Evolutionary conservation across 78 protist genomes (phyloP).

Genomic region (Dictyostelium discoideum): DNA sequence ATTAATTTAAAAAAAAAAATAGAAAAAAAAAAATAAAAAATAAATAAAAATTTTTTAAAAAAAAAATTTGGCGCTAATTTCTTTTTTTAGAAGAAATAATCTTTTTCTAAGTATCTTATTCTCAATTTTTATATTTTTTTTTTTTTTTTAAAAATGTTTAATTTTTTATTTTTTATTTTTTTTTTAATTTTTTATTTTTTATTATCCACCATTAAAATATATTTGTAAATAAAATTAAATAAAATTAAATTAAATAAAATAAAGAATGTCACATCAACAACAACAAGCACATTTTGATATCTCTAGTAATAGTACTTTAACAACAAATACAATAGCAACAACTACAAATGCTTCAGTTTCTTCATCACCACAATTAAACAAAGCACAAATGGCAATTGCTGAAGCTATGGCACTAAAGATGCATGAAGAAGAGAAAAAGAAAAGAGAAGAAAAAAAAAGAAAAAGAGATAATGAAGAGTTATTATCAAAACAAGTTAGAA

Average conservation of each 20-base stretch:
- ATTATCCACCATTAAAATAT: no score
- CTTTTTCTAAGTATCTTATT: neutral
- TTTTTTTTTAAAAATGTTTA: no score
- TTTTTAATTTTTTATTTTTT: no score
- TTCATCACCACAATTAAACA: conserved; percentile 17
- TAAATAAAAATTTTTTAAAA: no score
- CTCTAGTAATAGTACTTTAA: neutral
- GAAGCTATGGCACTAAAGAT: conserved; percentile 53
- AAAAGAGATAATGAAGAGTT: conserved; percentile 57
- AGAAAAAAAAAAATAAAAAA: neutral
- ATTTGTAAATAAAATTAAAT: neutral
- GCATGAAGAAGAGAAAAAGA: conserved; percentile 68
- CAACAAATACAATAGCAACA: neutral
- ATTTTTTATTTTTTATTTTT: no score
- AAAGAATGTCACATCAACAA: neutral
- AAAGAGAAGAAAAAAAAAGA: conserved; percentile 68
- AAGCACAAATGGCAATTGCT: conserved; percentile 71
- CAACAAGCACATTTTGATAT: conserved; percentile 1
- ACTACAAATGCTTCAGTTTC: neutral
- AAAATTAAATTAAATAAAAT: neutral
- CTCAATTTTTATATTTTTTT: no score
- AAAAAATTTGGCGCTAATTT: neutral
- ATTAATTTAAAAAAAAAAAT: no score
- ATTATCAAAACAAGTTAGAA: conserved; percentile 29
- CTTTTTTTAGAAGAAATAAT: neutral